These are phyloP conservation scores for Sanghuangporus sanghuang DNA, from an alignment of 1,284 basidiomycete species.

Conservation along the genomic window DNA sequence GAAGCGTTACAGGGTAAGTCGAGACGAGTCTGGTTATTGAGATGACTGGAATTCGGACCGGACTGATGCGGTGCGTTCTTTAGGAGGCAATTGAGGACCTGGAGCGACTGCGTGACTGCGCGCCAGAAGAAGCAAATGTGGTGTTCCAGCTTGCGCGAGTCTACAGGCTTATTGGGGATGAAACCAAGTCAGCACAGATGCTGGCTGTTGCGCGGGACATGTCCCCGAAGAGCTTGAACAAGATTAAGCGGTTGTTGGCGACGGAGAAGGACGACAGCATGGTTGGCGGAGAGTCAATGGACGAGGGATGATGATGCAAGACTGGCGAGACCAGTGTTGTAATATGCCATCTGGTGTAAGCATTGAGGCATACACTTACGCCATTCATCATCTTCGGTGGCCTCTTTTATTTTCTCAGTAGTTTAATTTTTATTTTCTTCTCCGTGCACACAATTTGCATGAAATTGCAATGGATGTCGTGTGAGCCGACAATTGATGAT, in stretches of 20 bases:
- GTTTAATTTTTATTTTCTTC: not conserved
- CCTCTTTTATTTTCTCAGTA: not conserved
- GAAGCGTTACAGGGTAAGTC: slow-evolving; percentile 74
- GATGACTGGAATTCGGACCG: slow-evolving; percentile 11
- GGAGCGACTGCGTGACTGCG: slow-evolving; percentile 68
- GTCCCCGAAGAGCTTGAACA: slow-evolving; percentile 69
- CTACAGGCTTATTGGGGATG: slow-evolving; percentile 75
- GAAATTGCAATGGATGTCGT: not conserved
- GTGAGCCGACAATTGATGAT: slow-evolving; percentile 1
- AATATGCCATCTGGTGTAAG: not conserved
- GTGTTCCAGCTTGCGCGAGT: slow-evolving; percentile 92
- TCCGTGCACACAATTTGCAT: slow-evolving; percentile 4
- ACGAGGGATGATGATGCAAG: slow-evolving; percentile 53
- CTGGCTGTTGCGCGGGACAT: slow-evolving; percentile 86
- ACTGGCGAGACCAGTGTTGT: slow-evolving; percentile 11
- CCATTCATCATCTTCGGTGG: not conserved
- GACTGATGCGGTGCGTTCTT: slow-evolving; percentile 5
- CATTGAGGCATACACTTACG: not conserved
- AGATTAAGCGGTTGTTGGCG: slow-evolving; percentile 72
- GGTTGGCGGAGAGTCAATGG: slow-evolving; percentile 55
- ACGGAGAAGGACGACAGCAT: slow-evolving; percentile 56
- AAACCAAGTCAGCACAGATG: slow-evolving; percentile 73
- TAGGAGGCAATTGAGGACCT: slow-evolving; percentile 79
- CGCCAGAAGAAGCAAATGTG: slow-evolving; percentile 92
- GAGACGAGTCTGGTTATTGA: slow-evolving; percentile 18